Evolutionary conservation across 1,139 yeast species (phyloP), one percentile per base, ranked within the genome.

Genomic region (Candida buenavistaensis): DNA sequence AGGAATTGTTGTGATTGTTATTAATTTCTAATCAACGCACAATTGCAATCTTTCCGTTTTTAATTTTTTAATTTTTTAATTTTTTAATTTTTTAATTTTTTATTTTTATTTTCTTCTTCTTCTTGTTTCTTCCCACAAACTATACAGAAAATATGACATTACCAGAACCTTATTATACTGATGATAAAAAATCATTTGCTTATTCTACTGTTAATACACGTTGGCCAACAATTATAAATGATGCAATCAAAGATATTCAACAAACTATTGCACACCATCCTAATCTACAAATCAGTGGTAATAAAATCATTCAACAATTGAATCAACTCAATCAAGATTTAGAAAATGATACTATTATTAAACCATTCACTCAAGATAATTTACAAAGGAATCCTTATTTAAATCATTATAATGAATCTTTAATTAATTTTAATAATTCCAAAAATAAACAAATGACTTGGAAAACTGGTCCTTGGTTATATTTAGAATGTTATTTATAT

Each of bases 381-480:
- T 53, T 66, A 21, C 35, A 47, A 5, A 43, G 57, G 20, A 70
- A 75, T 41, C 61, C 68, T 4, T 68, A 73, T 34, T 73, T 82
- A 40, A 50, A 52, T 11, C 62, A 73, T 5, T 82, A 72, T 54
- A 80, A 84, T 53, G 68, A 66, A 3, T 64, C 68, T 8, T 54
- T 78, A 33, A 54, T 47, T 4, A 49, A 53, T 16, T 47, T 57
- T 26, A 55, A 57, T 37, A 35, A n/a, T n/a, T n/a, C n/a, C n/a
- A n/a, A 54, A 38, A 49, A 39, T 11, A 54, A 50, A 35, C 44
- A 48, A 17, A 60, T 62, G n/a, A 75, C 83, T 13, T 92, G 97
- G 97, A 65, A 70, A 41, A 72, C 82, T n/a, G 95, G 92, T 1
- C 96, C 96, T 13, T 92, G 99, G 99, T 66, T 92, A 38, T 83